Evolutionary conservation across 768 basidiomycete genomes (phyloP), one percentile per base, ranked within the genome.

Genomic region (Tremella yokohamensis): DNA sequence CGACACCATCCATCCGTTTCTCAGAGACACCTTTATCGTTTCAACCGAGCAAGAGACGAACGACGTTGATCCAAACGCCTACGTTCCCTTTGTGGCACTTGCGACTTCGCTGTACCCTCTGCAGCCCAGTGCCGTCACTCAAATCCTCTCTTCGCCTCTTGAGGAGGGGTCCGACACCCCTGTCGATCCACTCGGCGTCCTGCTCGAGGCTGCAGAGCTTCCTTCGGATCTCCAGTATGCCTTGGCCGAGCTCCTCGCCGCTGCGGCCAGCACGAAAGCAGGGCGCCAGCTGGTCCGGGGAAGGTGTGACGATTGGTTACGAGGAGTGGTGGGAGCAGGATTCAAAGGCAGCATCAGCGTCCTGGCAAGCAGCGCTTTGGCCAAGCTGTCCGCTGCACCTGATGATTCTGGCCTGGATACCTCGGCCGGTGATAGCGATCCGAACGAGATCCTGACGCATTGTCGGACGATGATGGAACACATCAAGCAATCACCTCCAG

Each of bases 161-260:
- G 49, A 47, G 2, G 24, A 11, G 1, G 29, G 40, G n/a, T 42
- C 20, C 25, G 49, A 12, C 22, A 18, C 11, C 18, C n/a, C 13
- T 15, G 24, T 40, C 6, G 66, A 70, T 55, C 25, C 62, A 1
- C 53, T 73, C 2, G 61, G 40, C 6, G 40, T 66, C 16, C 52
- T 68, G 19, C 55, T 84, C 69, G 89, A 91, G 67, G 81, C 81
- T 13, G 81, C 86, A 22, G 90, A 93, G 60, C 76, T 88, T n/a
- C 79, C 81, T 2, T 65, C 78, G 1, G 60, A 78, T 15, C 76
- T 90, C 18, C 78, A 82, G 15, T 78, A 83, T 39, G 83, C 83
- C 7, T 80, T 90, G 19, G 87, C 87, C 8, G 86, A 85, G 62
- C 79, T 96, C 4, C 78, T 93, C 18, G 82, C 85, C 7, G 87